Base-by-base conservation (phyloP, 2,329 filamentous ascomycete genomes). In the Calonectria pseudoturangicola region DNA sequence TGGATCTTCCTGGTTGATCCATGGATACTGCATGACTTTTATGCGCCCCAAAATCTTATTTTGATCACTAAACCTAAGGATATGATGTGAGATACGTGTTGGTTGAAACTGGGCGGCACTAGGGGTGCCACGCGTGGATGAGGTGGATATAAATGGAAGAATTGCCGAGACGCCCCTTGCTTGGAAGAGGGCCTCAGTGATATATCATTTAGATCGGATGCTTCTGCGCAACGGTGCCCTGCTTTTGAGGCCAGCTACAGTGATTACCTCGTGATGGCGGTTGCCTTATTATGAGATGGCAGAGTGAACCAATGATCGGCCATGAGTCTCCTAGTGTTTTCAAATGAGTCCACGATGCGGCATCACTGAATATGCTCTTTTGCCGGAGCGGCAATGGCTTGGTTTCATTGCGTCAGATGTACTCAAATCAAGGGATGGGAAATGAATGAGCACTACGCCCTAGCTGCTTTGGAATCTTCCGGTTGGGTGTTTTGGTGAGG, bases 231-330 rank as follows among this genome's bases (percentile, higher is more conserved):
- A 16, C 9, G 2, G 3, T 7, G 51, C 10, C 15, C 36, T 33
- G 15, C 21, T 58, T 56, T 36, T 58, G 51, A 58, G 51, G 51
- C 51, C 51, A 36, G 51, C 51, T 25, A 25, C n/a, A 5, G 21
- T 13, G n/a, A 16, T 15, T 7, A 56, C 2, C 51, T 39, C 12
- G 30, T 39, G 30, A 58, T 9, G 4, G 30, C 3, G 12, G 33
- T 58, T 58, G 51, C 51, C 51, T 58, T 39, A 39, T 21, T 13
- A n/a, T 36, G 2, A n/a, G 28, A 56, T 21, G 50, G 28, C 12
- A 7, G 18, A 28, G 28, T 50, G 10, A 21, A n/a, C 7, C 16
- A 12, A 6, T 56, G 50, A 56, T 56, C 12, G 28, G 28, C 7
- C 21, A 16, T n/a, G 15, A 36, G 18, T 21, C 2, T 5, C 10